Conservation (phyloP, 495 filamentous ascomycete species). For the Sordaria brevicollis region DNA sequence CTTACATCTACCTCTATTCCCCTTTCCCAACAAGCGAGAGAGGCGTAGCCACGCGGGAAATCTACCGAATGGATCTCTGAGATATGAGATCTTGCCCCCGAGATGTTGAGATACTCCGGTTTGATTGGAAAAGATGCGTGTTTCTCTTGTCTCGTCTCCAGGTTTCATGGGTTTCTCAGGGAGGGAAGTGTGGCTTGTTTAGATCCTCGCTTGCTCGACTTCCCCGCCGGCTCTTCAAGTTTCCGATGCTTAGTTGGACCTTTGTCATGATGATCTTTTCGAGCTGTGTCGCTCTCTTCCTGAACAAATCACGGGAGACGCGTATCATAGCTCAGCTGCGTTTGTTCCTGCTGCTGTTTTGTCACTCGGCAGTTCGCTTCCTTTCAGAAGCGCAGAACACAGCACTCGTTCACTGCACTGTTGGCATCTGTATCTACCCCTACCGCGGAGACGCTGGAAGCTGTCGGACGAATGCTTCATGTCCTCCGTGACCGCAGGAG, state of each 20-base stretch:
- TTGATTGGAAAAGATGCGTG: not conserved
- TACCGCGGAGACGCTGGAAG: not conserved
- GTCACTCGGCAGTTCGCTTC: not conserved
- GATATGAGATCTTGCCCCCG: not conserved
- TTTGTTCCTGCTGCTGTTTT: not conserved
- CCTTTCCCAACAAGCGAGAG: not conserved
- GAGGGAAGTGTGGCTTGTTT: not conserved
- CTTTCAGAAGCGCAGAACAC: not conserved
- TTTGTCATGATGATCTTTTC: too few relatives aligned
- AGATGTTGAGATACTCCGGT: too few relatives aligned
- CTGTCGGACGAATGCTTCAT: not conserved
- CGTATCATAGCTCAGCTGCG: not conserved
- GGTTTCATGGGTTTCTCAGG: not conserved
- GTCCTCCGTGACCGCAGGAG: not conserved
- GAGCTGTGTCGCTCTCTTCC: not conserved
- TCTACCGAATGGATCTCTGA: not conserved
- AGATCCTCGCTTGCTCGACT: not conserved
- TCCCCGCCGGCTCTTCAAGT: not conserved
- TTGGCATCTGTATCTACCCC: not conserved
- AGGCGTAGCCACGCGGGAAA: not conserved
- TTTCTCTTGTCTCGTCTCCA: too few relatives aligned
- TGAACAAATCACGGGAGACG: not conserved
- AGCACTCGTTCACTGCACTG: too few relatives aligned
- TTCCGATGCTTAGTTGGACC: not conserved
- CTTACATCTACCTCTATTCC: too few relatives aligned